Base-by-base conservation (phyloP, 805 yeast species). In the Candida hungchunana region DNA sequence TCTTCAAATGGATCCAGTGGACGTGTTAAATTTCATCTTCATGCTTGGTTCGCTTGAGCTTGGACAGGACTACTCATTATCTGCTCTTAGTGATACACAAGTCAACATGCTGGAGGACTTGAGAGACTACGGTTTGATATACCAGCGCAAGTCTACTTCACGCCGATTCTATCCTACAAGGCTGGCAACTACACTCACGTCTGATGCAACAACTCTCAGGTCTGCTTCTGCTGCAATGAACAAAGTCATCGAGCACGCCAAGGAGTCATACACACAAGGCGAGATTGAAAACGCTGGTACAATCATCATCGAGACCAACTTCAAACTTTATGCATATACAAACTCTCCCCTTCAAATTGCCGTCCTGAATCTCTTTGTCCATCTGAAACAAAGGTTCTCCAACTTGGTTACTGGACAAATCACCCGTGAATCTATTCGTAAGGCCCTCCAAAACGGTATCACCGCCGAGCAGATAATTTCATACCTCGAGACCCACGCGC, bases 321-420 rank as follows among this genome's bases (percentile, higher is more conserved):
- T 87, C 67, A 84, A 93, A 55, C 55, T 93, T 5, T 93, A 93
- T 51, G 90, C 97, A 29, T 89, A 89, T 56, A 87, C 97, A 2
- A 82, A 86, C 43, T 87, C 96, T 1, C 97, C 97, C 2, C 65
- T 93, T 38, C 97, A 93, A 60, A 89, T 90, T 47, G 97, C 97
- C 9, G 84, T 93, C 41, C 65, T 93, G 36, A 85, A 88, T 54
- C 59, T 93, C 30, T 93, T 93, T 63, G 95, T 87, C 18, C 93
- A 86, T 53, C 62, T 93, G 42, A 81, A 77, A 46, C 73, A 94
- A 0, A 68, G 98, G 42, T 93, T 93, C 58, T 68, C 88, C 11
- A 93, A 93, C 56, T 79, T 93, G 81, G 96, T 93, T 4, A 77
- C 93, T 4, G 98, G 98, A 2, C 87, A 84, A 46, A 73, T 93